Conservation (phyloP, 108 stramenopile genomes). For the Pseudonitzschia delicatissima region DNA sequence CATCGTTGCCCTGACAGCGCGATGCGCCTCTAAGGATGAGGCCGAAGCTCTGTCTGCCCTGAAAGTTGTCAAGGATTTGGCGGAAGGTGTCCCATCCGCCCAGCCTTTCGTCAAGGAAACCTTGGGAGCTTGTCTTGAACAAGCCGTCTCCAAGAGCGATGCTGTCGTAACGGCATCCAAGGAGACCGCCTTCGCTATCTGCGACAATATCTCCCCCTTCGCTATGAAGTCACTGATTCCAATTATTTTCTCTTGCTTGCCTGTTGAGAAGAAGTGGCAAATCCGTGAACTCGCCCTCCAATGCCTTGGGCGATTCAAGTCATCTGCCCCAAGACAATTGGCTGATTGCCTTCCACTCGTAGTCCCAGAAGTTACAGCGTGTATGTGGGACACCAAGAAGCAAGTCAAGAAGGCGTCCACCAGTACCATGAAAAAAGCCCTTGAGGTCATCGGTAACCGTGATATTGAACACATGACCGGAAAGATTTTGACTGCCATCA, state of each 20-base stretch:
- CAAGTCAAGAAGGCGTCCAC: constrained; percentile 93
- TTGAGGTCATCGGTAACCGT: constrained; percentile 96
- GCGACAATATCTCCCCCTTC: constrained; percentile 80
- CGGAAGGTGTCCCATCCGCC: constrained; percentile 64
- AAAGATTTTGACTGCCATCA: constrained; percentile 90
- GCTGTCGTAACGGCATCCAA: constrained; percentile 55
- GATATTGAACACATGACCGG: constrained; percentile 98
- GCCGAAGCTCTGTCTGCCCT: constrained; percentile 75
- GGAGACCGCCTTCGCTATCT: constrained; percentile 77
- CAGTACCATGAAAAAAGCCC: constrained; percentile 84
- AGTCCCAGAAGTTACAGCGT: constrained; percentile 93
- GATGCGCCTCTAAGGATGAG: constrained; percentile 76
- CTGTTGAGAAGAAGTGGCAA: constrained; percentile 89
- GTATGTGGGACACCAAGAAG: constrained; percentile 99
- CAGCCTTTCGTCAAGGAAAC: constrained; percentile 77
- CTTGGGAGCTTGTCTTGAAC: constrained; percentile 70
- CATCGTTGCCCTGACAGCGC: constrained; percentile 58
- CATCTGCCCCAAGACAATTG: constrained; percentile 76
- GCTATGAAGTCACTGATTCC: constrained; percentile 88
- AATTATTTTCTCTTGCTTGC: constrained; percentile 67
- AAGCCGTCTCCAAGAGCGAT: constrained; percentile 63
- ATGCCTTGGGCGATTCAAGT: constrained; percentile 67
- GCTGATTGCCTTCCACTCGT: constrained; percentile 86
- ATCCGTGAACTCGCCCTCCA: constrained; percentile 80
- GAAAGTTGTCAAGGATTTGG: constrained; percentile 71